phyloP scores from a whole-genome alignment of 352 stramenopile species.

The Peronosclerospora sorghi region DNA sequence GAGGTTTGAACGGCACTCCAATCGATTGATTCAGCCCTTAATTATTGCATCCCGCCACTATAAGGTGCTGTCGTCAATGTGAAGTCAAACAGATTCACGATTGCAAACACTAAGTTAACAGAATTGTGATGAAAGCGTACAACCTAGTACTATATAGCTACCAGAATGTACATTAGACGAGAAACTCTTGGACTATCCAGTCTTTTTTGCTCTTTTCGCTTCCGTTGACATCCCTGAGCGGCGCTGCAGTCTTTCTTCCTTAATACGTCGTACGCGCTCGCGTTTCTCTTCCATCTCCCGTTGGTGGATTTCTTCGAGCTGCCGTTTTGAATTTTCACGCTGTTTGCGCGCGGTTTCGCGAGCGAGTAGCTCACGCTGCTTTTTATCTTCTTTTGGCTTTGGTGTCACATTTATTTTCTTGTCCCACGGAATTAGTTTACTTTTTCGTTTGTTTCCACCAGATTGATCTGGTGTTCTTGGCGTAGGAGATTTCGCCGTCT shows the following conservation, averaged over 20 bases:
- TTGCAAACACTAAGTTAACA: no score
- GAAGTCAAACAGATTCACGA: no score
- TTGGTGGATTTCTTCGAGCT: constrained; percentile 55
- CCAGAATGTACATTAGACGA: no score
- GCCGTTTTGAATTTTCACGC: constrained; percentile 44
- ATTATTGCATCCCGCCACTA: no score
- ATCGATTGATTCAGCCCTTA: no score
- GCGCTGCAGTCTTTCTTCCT: constrained; percentile 32
- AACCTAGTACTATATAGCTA: no score
- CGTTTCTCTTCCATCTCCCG: constrained; percentile 58
- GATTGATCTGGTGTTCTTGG: constrained; percentile 14
- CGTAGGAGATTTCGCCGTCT: constrained; percentile 9
- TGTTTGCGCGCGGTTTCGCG: constrained; percentile 55
- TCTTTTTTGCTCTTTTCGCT: constrained; percentile 14
- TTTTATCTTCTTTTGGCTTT: constrained; percentile 69
- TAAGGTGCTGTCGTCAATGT: no score
- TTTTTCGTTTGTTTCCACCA: constrained; percentile 9
- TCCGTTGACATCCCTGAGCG: constrained; percentile 14
- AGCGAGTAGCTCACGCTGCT: constrained; percentile 41
- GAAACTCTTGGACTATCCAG: constrained; percentile 8
- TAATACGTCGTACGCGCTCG: constrained; percentile 52
- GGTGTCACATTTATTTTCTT: constrained; percentile 40
- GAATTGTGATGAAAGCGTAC: no score
- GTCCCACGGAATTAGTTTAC: constrained; percentile 35
- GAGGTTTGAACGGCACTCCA: no score